Conservation (phyloP, 1,139 yeast species). For the Sugiyamaella japonica region DNA sequence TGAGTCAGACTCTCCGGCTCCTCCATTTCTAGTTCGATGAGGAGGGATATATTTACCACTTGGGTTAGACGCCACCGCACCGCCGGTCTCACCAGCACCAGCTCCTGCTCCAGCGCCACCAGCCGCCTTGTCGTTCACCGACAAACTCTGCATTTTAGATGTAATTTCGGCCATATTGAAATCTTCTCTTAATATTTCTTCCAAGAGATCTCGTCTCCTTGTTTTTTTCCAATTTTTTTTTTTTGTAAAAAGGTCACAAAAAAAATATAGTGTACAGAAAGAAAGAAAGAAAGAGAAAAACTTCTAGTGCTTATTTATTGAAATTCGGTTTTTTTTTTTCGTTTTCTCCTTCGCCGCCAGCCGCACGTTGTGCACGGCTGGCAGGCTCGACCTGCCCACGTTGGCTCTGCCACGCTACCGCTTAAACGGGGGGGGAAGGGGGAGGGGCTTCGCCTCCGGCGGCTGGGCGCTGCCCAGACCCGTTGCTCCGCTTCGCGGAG, state of each 20-base stretch:
- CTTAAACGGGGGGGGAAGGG: neutral
- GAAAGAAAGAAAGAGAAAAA: slow-evolving; percentile 12
- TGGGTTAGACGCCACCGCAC: neutral
- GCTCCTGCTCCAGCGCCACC: slow-evolving; percentile 30
- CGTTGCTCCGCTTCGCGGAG: neutral
- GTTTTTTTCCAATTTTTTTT: slow-evolving; percentile 4
- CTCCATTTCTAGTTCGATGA: slow-evolving; percentile 46
- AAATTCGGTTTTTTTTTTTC: slow-evolving; percentile 3
- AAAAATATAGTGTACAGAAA: slow-evolving; percentile 16
- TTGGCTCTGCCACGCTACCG: neutral
- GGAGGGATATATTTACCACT: slow-evolving; percentile 61
- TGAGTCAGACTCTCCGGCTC: slow-evolving; percentile 24
- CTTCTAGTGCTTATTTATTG: slow-evolving; percentile 1
- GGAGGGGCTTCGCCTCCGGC: neutral
- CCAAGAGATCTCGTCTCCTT: neutral
- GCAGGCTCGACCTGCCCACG: neutral
- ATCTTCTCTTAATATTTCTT: slow-evolving; percentile 7
- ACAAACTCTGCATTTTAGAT: slow-evolving; percentile 48
- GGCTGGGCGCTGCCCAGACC: neutral
- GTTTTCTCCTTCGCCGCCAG: neutral
- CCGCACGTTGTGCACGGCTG: neutral
- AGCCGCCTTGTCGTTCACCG: slow-evolving; percentile 37
- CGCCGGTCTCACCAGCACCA: slow-evolving; percentile 17
- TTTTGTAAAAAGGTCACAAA: slow-evolving; percentile 8
- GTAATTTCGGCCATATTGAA: slow-evolving; percentile 48